These are phyloP conservation scores for Xylaria scruposa DNA, from an alignment of 495 filamentous ascomycete species.

Conservation along the genomic window DNA sequence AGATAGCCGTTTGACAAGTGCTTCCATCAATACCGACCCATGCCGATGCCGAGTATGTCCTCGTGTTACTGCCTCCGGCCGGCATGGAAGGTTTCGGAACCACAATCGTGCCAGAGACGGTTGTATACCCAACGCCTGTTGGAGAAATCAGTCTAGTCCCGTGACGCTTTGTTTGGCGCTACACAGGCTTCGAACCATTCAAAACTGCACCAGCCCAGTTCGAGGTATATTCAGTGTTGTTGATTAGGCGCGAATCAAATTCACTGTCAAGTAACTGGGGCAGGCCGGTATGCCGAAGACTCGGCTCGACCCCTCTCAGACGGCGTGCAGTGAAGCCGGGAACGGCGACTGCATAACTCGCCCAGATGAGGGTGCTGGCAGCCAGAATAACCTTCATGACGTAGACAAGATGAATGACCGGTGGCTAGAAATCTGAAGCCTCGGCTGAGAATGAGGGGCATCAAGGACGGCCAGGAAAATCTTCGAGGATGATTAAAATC, in stretches of 20 bases:
- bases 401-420: not conserved
- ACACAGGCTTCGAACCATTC: slow-evolving; percentile 38
- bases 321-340: slow-evolving; percentile 31
- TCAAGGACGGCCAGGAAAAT: not conserved
- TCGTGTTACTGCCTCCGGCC: slow-evolving; percentile 46
- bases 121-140: slow-evolving; percentile 53
- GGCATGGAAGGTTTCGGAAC: slow-evolving; percentile 59
- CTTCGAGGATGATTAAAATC: not conserved
- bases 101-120: slow-evolving; percentile 62
- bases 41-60: slow-evolving; percentile 59
- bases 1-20: slow-evolving; percentile 61
- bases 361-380: slow-evolving; percentile 30
- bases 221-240: slow-evolving; percentile 53
- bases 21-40: slow-evolving; percentile 71
- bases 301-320: slow-evolving; percentile 22
- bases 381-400: slow-evolving; percentile 34
- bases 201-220: slow-evolving; percentile 68
- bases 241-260: slow-evolving; percentile 4
- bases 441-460: not conserved
- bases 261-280: slow-evolving; percentile 30
- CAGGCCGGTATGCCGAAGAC: slow-evolving; percentile 30
- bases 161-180: not conserved
- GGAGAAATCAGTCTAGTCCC: slow-evolving; percentile 11
- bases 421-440: not conserved
- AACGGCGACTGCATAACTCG: slow-evolving; percentile 29